These are phyloP conservation scores for Pelagomonas calceolata DNA, from an alignment of 108 stramenopile species.

Conservation along the genomic window DNA sequence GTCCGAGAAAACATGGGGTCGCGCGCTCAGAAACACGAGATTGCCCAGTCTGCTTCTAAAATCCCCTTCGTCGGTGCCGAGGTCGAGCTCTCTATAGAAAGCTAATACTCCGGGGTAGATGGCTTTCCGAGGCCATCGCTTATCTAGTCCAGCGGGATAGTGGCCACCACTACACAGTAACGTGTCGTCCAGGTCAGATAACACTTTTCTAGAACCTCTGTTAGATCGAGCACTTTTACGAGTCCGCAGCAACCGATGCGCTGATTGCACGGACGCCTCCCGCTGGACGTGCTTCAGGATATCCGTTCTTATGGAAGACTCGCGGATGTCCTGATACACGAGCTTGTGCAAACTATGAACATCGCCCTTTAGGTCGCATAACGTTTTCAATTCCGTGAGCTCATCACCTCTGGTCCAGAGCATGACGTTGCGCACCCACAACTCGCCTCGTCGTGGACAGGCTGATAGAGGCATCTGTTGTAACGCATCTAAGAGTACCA, in stretches of 20 bases:
- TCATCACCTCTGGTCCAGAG: constrained; percentile 78
- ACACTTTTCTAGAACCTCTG: constrained; percentile 53
- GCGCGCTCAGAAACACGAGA: constrained; percentile 89
- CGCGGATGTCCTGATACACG: constrained; percentile 82
- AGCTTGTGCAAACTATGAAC: constrained; percentile 85
- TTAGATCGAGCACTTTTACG: constrained; percentile 32
- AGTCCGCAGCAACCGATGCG: constrained; percentile 59
- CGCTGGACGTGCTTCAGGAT: constrained; percentile 79
- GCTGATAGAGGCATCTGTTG: constrained; percentile 15
- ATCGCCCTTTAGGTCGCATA: constrained; percentile 50
- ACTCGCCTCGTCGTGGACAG: constrained; percentile 44
- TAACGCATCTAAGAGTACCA: constrained; percentile 34
- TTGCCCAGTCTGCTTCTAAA: constrained; percentile 48
- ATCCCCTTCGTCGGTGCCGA: constrained; percentile 40
- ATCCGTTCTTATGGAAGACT: constrained; percentile 66
- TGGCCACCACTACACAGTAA: constrained; percentile 78
- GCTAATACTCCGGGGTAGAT: constrained; percentile 92
- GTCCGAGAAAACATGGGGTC: constrained; percentile 97
- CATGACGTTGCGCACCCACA: constrained; percentile 84
- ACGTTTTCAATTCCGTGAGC: constrained; percentile 68
- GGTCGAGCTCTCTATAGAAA: constrained; percentile 89
- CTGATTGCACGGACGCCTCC: constrained; percentile 82
- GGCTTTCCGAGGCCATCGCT: constrained; percentile 62
- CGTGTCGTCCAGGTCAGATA: constrained; percentile 97
- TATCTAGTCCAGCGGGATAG: constrained; percentile 89